Evolutionary conservation across 1,139 yeast species (phyloP).

Genomic region (Petasospora fabianii): DNA sequence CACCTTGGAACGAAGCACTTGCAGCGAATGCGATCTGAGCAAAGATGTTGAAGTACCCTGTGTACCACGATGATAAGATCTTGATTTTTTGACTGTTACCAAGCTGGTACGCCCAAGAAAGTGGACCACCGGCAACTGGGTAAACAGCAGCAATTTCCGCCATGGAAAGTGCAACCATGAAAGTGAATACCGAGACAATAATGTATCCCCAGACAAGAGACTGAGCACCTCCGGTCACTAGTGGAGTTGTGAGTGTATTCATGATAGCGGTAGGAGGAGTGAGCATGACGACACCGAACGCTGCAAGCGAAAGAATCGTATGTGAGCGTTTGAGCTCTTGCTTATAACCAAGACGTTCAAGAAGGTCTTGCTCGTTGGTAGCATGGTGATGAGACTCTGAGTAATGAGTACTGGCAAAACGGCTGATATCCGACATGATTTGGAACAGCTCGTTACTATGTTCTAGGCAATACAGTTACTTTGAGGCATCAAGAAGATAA

Average conservation of each 20-base stretch:
- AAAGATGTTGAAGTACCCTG: conserved; percentile 27
- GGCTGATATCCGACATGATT: too few species aligned
- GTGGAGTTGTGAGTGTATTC: conserved; percentile 28
- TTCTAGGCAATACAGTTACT: not conserved
- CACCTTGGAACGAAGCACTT: conserved; percentile 26
- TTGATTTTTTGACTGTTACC: conserved; percentile 15
- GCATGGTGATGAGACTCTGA: conserved; percentile 27
- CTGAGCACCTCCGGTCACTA: conserved; percentile 27
- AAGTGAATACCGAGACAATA: conserved; percentile 25
- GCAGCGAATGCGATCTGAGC: conserved; percentile 27
- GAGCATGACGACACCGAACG: conserved; percentile 34
- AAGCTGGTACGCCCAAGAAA: conserved; percentile 25
- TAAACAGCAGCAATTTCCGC: conserved; percentile 29
- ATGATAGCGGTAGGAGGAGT: conserved; percentile 37
- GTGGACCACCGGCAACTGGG: conserved; percentile 27
- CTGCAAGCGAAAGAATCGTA: conserved; percentile 34
- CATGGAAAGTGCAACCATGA: conserved; percentile 26
- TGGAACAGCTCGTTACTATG: too few species aligned
- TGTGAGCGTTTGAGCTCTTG: conserved; percentile 35
- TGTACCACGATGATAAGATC: conserved; percentile 24
- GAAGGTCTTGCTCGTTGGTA: conserved; percentile 14
- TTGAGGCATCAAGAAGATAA: not conserved
- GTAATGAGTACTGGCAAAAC: conserved; percentile 23
- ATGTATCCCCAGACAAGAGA: conserved; percentile 29
- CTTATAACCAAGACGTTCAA: conserved; percentile 35